Conservation (phyloP, 106 monocot species). For the Apostasia shenzhenica region DNA sequence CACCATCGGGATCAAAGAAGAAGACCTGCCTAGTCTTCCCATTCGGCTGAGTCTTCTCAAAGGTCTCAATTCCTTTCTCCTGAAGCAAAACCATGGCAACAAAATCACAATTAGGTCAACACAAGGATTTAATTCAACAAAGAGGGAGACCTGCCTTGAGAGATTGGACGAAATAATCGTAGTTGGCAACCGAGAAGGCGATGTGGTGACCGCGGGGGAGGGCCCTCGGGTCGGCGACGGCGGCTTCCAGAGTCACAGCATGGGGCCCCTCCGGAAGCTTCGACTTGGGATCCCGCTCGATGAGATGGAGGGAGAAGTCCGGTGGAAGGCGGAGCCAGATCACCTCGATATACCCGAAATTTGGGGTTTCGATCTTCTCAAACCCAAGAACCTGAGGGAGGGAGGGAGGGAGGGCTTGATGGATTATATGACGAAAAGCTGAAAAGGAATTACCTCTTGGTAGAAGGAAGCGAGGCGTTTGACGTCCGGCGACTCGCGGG, state of each 20-base stretch:
- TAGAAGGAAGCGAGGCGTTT: constrained; percentile 80
- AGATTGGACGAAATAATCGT: constrained; percentile 37
- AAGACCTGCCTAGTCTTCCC: constrained; percentile 81
- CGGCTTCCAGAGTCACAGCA: neutral
- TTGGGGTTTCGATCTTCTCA: constrained; percentile 56
- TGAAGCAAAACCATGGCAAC: constrained; percentile 4
- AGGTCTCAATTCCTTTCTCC: constrained; percentile 51
- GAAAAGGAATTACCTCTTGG: constrained; percentile 29
- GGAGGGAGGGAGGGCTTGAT: neutral
- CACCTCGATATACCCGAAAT: constrained; percentile 53
- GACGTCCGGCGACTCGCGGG: constrained; percentile 66
- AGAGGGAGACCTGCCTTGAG: constrained; percentile 32
- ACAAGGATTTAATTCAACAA: neutral
- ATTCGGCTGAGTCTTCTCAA: constrained; percentile 67
- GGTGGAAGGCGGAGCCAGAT: constrained; percentile 59
- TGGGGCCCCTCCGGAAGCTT: constrained; percentile 47
- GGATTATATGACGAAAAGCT: neutral
- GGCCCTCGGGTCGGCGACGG: constrained; percentile 32
- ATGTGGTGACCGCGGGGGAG: constrained; percentile 70
- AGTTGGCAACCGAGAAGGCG: constrained; percentile 59
- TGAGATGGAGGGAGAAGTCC: constrained; percentile 55
- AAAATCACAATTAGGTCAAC: neutral
- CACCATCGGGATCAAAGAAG: constrained; percentile 97
- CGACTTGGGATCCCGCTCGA: constrained; percentile 70
- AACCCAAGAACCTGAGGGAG: constrained; percentile 56